phyloP scores from a whole-genome alignment of 768 basidiomycete species.

The Coprinopsis cinerea region DNA sequence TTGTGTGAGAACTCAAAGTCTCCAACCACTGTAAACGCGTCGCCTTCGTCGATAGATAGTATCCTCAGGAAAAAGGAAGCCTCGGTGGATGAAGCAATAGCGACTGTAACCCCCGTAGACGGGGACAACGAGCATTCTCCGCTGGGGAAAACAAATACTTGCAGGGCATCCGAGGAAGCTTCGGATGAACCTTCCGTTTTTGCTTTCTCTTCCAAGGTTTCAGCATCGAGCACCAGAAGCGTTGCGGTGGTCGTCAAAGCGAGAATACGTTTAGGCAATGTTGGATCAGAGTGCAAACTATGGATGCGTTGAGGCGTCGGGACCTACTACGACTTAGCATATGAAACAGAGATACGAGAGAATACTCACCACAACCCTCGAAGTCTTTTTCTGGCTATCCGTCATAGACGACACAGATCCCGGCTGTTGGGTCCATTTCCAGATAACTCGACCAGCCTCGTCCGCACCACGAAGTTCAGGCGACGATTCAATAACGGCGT shows the following conservation, averaged over 20 bases:
- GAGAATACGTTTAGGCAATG: slow-evolving; percentile 20
- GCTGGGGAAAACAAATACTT: slow-evolving; percentile 17
- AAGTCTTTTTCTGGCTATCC: slow-evolving; percentile 19
- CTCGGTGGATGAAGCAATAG: slow-evolving; percentile 18
- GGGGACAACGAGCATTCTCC: slow-evolving; percentile 10
- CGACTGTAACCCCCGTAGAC: slow-evolving; percentile 14
- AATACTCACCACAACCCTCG: slow-evolving; percentile 35
- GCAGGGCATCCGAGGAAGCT: slow-evolving; percentile 12
- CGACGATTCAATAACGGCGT: slow-evolving; percentile 45
- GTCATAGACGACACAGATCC: slow-evolving; percentile 9
- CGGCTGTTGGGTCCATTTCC: slow-evolving; percentile 52
- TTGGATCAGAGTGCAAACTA: slow-evolving; percentile 19
- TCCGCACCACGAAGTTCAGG: slow-evolving; percentile 34
- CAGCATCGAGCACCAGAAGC: slow-evolving; percentile 18
- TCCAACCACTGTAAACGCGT: slow-evolving; percentile 25
- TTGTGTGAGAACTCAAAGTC: slow-evolving; percentile 24
- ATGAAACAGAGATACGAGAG: background rate
- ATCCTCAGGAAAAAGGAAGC: slow-evolving; percentile 21
- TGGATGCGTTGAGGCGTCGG: slow-evolving; percentile 17
- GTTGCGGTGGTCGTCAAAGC: slow-evolving; percentile 20
- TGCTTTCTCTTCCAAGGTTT: slow-evolving; percentile 20
- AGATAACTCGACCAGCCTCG: slow-evolving; percentile 45
- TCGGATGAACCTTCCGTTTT: slow-evolving; percentile 10
- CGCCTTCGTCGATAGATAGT: slow-evolving; percentile 27
- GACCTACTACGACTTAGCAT: slow-evolving; percentile 13